A percentile compares a stretch with the other conserved stretches of the same genome.
These are phyloP conservation scores for Fistulifera pelliculosa DNA, from an alignment of 108 stramenopile species.

Conservation along the genomic window DNA sequence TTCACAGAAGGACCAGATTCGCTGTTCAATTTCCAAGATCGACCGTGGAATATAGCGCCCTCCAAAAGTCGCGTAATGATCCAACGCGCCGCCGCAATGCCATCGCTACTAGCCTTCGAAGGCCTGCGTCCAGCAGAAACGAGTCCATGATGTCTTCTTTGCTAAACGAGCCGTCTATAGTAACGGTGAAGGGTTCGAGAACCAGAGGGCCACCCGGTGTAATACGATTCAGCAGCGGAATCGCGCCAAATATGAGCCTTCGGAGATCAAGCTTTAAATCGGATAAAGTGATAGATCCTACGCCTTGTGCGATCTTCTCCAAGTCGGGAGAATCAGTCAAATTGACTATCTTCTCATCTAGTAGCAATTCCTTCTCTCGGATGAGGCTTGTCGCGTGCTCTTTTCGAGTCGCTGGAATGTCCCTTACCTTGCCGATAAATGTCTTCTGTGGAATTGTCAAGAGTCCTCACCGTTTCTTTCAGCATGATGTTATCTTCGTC, in stretches of 20 bases:
- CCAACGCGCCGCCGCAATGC: conserved; percentile 61
- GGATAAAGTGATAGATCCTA: conserved; percentile 59
- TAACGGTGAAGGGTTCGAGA: conserved; percentile 74
- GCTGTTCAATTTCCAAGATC: conserved; percentile 61
- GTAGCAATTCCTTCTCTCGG: too few species aligned
- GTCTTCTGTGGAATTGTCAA: too few species aligned
- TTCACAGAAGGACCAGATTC: conserved; percentile 65
- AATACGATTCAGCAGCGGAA: conserved; percentile 63
- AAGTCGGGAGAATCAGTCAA: conserved; percentile 27
- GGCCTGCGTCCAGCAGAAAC: conserved; percentile 55
- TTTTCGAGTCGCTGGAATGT: too few species aligned
- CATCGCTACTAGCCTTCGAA: conserved; percentile 65
- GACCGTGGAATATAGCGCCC: conserved; percentile 77
- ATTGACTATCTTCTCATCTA: conserved; percentile 3
- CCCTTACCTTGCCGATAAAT: too few species aligned
- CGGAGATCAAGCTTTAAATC: conserved; percentile 76
- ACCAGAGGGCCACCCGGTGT: conserved; percentile 78
- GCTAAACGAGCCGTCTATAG: conserved; percentile 68
- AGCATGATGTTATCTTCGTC: too few species aligned
- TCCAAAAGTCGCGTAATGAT: conserved; percentile 71
- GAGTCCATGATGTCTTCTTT: conserved; percentile 75
- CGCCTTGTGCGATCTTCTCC: conserved; percentile 14
- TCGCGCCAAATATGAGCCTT: conserved; percentile 57
- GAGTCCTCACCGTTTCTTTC: too few species aligned
- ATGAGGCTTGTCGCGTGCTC: too few species aligned